These are phyloP conservation scores for Cladosporium sp. DNA, from an alignment of 2,329 filamentous ascomycete species.

Conservation along the genomic window DNA sequence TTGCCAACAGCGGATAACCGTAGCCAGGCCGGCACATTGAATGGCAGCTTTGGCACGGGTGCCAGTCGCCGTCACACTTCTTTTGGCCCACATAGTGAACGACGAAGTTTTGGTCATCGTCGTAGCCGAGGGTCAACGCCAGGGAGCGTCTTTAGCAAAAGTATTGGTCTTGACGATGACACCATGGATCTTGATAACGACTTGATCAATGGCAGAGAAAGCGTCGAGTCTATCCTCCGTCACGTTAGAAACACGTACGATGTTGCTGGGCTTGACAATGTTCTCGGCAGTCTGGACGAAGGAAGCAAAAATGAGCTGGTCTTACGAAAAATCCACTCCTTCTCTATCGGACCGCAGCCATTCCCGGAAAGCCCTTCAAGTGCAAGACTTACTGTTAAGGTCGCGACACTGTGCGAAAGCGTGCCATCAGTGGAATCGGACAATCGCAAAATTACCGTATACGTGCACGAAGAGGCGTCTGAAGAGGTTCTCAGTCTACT, in stretches of 20 bases:
- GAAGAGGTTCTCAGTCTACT: slow-evolving; percentile 19
- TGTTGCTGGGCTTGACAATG: slow-evolving; percentile 24
- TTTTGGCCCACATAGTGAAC: slow-evolving; percentile 59
- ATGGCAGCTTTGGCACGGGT: slow-evolving; percentile 43
- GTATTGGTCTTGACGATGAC: slow-evolving; percentile 30
- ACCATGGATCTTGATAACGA: slow-evolving; percentile 30
- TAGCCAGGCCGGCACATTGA: slow-evolving; percentile 18
- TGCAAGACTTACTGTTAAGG: slow-evolving; percentile 9
- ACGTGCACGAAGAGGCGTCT: slow-evolving; percentile 22
- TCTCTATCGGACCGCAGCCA: slow-evolving; percentile 12
- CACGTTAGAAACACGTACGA: slow-evolving; percentile 27
- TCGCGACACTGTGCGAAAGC: slow-evolving; percentile 17
- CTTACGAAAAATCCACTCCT: slow-evolving; percentile 28
- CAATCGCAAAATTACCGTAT: slow-evolving; percentile 21
- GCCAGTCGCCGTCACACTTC: slow-evolving; percentile 62
- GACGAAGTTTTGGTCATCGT: slow-evolving; percentile 52
- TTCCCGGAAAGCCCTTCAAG: background rate
- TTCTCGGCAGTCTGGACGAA: slow-evolving; percentile 27
- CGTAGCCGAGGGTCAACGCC: slow-evolving; percentile 52
- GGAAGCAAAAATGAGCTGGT: slow-evolving; percentile 30
- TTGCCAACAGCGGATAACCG: slow-evolving; percentile 54
- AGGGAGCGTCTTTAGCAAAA: slow-evolving; percentile 35
- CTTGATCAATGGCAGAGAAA: slow-evolving; percentile 22
- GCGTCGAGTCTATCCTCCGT: slow-evolving; percentile 23
- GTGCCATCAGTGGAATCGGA: slow-evolving; percentile 13